Evolutionary conservation across 2,329 filamentous ascomycete species (phyloP).

Genomic region (Ascosphaera pollenicola): DNA sequence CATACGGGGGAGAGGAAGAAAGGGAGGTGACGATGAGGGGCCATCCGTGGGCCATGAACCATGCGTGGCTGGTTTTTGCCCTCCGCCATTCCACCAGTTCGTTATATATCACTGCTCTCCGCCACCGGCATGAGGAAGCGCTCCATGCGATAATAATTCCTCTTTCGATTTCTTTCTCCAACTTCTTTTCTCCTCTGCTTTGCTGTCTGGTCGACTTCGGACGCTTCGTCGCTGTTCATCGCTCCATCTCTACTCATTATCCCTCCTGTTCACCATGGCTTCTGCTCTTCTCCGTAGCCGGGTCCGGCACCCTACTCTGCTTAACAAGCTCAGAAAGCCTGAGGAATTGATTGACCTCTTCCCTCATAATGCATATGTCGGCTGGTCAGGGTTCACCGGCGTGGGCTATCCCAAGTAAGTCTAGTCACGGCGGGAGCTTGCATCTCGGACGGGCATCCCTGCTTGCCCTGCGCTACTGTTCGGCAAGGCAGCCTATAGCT

Average conservation of each 20-base stretch:
- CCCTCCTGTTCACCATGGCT: constrained; percentile 26
- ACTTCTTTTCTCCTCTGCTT: constrained; percentile 5
- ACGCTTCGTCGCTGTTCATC: constrained; percentile 2
- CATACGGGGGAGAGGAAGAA: too few relatives aligned
- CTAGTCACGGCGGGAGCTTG: neutral
- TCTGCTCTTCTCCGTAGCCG: constrained; percentile 57
- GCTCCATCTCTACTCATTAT: neutral
- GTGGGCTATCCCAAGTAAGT: constrained; percentile 71
- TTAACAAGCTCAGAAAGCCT: constrained; percentile 58
- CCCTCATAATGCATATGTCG: constrained; percentile 66
- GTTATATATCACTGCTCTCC: neutral
- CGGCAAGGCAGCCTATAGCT: neutral
- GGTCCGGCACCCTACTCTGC: constrained; percentile 51
- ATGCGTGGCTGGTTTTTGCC: neutral
- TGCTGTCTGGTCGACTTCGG: constrained; percentile 2
- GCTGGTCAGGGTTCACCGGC: constrained; percentile 80
- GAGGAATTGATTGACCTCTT: constrained; percentile 65
- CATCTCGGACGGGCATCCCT: neutral
- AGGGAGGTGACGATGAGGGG: too few relatives aligned
- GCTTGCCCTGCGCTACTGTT: neutral
- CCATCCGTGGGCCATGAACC: neutral
- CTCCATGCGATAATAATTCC: too few relatives aligned
- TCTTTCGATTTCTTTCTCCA: constrained; percentile 2
- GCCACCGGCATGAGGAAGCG: neutral
- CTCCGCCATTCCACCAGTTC: neutral